phyloP scores from a whole-genome alignment of 1,139 yeast species.

The Geotrichum europaeum region DNA sequence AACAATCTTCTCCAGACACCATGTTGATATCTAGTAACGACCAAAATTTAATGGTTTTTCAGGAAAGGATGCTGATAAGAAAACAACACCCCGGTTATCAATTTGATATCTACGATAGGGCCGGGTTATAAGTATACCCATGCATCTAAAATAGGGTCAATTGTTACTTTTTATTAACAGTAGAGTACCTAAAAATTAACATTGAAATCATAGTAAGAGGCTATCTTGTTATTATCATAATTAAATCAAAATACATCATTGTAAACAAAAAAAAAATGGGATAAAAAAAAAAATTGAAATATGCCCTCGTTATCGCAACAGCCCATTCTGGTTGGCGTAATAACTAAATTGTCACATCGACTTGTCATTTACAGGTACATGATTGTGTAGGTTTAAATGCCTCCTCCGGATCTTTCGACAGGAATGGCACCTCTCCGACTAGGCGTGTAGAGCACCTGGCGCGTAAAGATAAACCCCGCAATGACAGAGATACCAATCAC shows the following conservation, averaged over 20 bases:
- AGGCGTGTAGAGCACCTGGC: conserved; percentile 4
- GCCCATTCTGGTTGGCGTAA: neutral
- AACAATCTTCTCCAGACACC: no score
- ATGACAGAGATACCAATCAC: neutral
- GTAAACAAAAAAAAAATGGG: neutral
- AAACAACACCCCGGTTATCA: neutral
- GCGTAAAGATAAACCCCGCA: conserved; percentile 1
- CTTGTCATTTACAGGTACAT: neutral
- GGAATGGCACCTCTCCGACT: neutral
- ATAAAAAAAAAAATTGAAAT: neutral
- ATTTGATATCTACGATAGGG: no score
- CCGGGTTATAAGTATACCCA: no score
- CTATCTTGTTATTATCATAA: neutral
- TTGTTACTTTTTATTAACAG: no score
- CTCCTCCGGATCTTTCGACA: conserved; percentile 10
- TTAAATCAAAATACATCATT: neutral
- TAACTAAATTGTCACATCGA: neutral
- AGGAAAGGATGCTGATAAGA: neutral
- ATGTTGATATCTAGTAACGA: no score
- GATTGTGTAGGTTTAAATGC: neutral
- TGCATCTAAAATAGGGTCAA: no score
- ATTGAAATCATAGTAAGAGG: no score
- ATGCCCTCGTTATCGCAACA: neutral
- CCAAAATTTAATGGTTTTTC: no score
- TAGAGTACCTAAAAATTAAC: no score